These are phyloP conservation scores for Lodderomyces parapsilosis DNA, from an alignment of 1,139 yeast genomes.

Conservation along the genomic window DNA sequence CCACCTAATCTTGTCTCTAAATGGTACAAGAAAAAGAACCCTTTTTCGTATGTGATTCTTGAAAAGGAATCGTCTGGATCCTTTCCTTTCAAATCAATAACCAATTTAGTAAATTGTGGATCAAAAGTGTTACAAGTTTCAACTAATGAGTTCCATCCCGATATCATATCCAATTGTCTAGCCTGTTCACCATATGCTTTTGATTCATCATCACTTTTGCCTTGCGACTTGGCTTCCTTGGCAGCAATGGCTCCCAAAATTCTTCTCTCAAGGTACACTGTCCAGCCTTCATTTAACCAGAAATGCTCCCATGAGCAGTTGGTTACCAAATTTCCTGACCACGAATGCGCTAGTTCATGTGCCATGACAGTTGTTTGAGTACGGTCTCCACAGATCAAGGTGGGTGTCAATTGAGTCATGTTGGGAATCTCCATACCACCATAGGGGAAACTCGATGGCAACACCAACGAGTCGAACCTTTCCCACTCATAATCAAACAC, in stretches of 20 bases:
- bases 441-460: conserved; percentile 37
- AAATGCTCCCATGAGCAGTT: conserved; percentile 40
- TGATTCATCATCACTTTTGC: conserved; percentile 18
- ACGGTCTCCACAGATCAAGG: conserved; percentile 33
- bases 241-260: conserved; percentile 33
- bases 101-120: conserved; percentile 24
- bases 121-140: conserved; percentile 22
- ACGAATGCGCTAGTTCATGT: conserved; percentile 40
- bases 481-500: conserved; percentile 37
- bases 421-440: conserved; percentile 45
- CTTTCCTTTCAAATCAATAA: conserved; percentile 26
- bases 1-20: conserved; percentile 32
- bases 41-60: conserved; percentile 37
- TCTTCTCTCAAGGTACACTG: conserved; percentile 37
- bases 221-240: conserved; percentile 22
- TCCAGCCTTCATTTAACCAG: conserved; percentile 43
- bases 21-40: conserved; percentile 32
- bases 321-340: conserved; percentile 40
- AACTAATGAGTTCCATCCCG: conserved; percentile 30
- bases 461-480: conserved; percentile 31
- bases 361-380: conserved; percentile 38
- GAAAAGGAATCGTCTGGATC: conserved; percentile 40
- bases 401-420: conserved; percentile 38
- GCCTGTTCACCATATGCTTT: conserved; percentile 26
- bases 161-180: conserved; percentile 31